Percentiles rank a stretch among this genome's conserved stretches.
Evolutionary conservation across 2,329 filamentous ascomycete species (phyloP).

Genomic region (Beauveria asiatica): DNA sequence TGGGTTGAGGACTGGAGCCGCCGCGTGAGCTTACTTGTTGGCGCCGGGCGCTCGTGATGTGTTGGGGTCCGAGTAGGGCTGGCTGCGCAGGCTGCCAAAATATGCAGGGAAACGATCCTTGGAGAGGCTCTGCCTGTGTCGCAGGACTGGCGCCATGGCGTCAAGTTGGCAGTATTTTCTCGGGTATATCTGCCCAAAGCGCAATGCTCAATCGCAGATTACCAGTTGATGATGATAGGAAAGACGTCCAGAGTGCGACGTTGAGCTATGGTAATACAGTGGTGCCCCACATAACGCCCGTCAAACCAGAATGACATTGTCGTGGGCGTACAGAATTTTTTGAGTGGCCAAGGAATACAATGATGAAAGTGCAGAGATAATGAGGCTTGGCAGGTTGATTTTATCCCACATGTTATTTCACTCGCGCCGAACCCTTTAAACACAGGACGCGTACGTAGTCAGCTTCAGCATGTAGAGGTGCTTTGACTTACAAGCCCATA

Average conservation of each 20-base stretch:
- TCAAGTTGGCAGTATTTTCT: neutral
- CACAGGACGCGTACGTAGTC: neutral
- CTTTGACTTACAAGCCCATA: neutral
- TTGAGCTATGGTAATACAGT: neutral
- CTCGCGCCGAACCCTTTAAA: too few species aligned
- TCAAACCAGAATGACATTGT: neutral
- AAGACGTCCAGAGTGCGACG: neutral
- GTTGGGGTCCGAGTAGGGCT: slow-evolving; percentile 58
- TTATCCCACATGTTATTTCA: neutral
- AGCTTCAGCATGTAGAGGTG: neutral
- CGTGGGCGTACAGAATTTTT: neutral
- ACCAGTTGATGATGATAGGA: neutral
- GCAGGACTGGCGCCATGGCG: slow-evolving; percentile 33
- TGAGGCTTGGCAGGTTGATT: neutral
- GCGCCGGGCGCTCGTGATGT: slow-evolving; percentile 40
- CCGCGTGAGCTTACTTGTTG: slow-evolving; percentile 16
- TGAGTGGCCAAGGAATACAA: neutral
- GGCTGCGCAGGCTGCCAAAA: slow-evolving; percentile 61
- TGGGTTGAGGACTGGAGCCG: neutral
- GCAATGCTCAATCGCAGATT: neutral
- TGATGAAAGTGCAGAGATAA: neutral
- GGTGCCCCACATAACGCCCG: neutral
- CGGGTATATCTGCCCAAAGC: neutral
- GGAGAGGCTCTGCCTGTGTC: slow-evolving; percentile 46
- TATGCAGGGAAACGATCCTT: slow-evolving; percentile 62